These are phyloP conservation scores for Ceratobasidium sp. DNA, from an alignment of 1,284 basidiomycete species.

Conservation along the genomic window DNA sequence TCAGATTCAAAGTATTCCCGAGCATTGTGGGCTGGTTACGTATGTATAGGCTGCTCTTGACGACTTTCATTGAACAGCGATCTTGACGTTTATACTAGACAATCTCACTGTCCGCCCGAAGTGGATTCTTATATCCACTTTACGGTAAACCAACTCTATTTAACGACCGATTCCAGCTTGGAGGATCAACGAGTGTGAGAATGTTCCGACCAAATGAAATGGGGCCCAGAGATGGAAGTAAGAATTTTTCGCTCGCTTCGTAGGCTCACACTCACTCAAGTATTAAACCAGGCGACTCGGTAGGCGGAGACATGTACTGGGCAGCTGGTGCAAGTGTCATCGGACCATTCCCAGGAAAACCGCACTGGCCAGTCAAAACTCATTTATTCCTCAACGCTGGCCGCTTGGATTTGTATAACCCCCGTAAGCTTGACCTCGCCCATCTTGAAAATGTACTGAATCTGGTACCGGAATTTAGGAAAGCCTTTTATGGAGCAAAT, in stretches of 20 bases:
- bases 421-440: conserved; percentile 54
- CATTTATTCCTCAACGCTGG: conserved; percentile 90
- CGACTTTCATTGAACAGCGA: conserved; percentile 9
- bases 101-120: conserved; percentile 65
- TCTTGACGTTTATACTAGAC: conserved; percentile 54
- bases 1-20: conserved; percentile 71
- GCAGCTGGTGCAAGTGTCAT: conserved; percentile 82
- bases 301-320: conserved; percentile 92
- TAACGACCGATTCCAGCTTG: conserved; percentile 90
- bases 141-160: conserved; percentile 58
- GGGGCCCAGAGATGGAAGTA: conserved; percentile 82
- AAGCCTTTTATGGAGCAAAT: conserved; percentile 55
- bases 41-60: conserved; percentile 40
- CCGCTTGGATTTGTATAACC: conserved; percentile 70
- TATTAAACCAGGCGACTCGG: conserved; percentile 60
- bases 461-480: conserved; percentile 45
- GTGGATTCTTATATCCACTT: conserved; percentile 68
- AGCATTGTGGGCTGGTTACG: conserved; percentile 64
- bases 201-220: conserved; percentile 86
- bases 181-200: conserved; percentile 89
- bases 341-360: conserved; percentile 76
- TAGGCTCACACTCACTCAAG: neutral
- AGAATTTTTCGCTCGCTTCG: conserved; percentile 45
- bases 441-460: neutral
- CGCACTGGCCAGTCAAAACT: conserved; percentile 87